Evolutionary conservation across 2,329 filamentous ascomycete species (phyloP), one percentile per base, ranked within the genome.

Genomic region (Pochonia chlamydosporia): DNA sequence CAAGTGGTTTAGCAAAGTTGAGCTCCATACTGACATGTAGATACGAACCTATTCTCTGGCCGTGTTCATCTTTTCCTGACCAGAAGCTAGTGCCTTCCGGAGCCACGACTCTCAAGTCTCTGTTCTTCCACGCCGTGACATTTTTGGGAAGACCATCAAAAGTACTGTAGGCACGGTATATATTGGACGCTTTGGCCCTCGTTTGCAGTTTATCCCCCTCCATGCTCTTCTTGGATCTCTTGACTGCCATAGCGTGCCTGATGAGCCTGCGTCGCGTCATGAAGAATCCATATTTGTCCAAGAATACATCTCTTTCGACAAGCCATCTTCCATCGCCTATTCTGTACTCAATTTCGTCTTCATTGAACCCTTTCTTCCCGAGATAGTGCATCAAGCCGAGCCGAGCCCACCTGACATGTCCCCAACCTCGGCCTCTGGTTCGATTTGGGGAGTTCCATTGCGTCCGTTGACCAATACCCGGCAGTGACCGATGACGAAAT

Each of bases 141-240:
- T 59, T 59, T 7, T 50, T 50, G 0, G 55, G 58, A 8, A 61
- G 47, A 3, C 53, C 51, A 14, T 56, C 53, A 14, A 61, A 61
- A 1, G 56, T 59, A 40, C 54, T 60, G 28, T 61, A 61, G 1
- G 59, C 52, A 1, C 59, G 56, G 28, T 61, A 62, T 3, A 62
- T 50, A 11, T 61, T 61, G 4, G 53, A 52, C 16, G 51, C 48
- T 36, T 61, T 61, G 30, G 45, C 36, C 23, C 56, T 54, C 2
- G 49, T 42, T 1, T 52, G 44, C 0, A 36, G n/a, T 50, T 50
- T 0, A 46, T 46, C 33, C 50, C 24, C 3, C 10, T 40, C 36
- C 37, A 43, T 46, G 46, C 48, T 35, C 39, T 51, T 14, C 21
- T 51, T 42, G 10, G 48, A 43, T 24, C 31, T 45, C 33, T 53